Base-by-base conservation (phyloP, 352 stramenopile species). In the Globisporangium cylindrosporum region DNA sequence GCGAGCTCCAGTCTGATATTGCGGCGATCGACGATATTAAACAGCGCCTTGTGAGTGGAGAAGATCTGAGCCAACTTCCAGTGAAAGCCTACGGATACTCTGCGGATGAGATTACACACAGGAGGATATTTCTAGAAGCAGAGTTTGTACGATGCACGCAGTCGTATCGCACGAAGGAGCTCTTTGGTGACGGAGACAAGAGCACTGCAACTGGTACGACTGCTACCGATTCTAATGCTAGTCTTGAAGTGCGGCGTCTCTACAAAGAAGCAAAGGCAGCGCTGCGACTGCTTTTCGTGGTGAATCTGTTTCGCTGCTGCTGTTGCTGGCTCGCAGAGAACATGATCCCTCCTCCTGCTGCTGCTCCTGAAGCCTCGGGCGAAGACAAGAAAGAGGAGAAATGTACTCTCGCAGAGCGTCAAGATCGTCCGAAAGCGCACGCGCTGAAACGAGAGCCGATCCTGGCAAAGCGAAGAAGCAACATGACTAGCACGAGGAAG, bases 251-350 rank as follows among this genome's bases (percentile, higher is more conserved):
- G 24, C 71, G 75, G 22, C 62, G 64, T 4, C 67, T 89, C 1
- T 76, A 89, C 64, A 82, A 74, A 36, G 59, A 76, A 27, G 71
- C 80, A 4, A 73, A 70, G 0, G 29, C 27, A 1, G 73, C 79
- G n/a, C 46, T 92, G 38, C 77, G 81, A n/a, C 53, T 58, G 1
- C 72, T 92, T 14, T 82, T 92, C 9, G 38, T 91, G n/a, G 59
- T 65, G 15, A 90, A 90, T 62, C 62, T 90, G 18, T 79, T 92
- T 18, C 80, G 84, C 1, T 78, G 64, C 0, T 88, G 80, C 51
- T 90, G 75, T 64, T 92, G 75, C 60, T 92, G 80, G 80, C 69
- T 92, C 0, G 79, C 63, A 1, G 84, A 92, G 43, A 89, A 89
- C 49, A 73, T 89, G 73, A 46, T 69, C 0, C 56, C 64, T 1